A percentile compares a stretch with the other conserved stretches of the same genome.
Conservation (phyloP, 1,139 yeast species). For the Geotrichum aggregatum region DNA sequence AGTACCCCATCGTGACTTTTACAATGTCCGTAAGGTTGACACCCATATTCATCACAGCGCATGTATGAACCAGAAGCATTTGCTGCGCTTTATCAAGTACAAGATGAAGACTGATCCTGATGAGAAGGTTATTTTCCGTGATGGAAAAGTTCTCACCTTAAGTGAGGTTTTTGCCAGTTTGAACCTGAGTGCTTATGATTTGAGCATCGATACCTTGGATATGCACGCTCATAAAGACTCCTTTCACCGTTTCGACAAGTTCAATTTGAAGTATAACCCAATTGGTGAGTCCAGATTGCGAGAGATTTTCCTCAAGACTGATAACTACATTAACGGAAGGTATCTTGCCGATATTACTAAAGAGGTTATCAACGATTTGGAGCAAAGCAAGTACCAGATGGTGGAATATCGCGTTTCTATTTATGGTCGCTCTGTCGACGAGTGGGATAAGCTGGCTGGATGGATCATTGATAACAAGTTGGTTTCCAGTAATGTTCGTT, state of each 20-base stretch:
- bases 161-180: slow-evolving; percentile 85
- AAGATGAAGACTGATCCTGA: slow-evolving; percentile 76
- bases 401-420: slow-evolving; percentile 91
- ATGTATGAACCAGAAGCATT: slow-evolving; percentile 96
- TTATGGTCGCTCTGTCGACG: slow-evolving; percentile 82
- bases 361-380: slow-evolving; percentile 89
- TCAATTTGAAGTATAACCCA: slow-evolving; percentile 94
- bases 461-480: slow-evolving; percentile 95
- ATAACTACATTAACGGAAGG: slow-evolving; percentile 81
- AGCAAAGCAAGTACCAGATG: slow-evolving; percentile 93
- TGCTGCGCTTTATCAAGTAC: slow-evolving; percentile 88
- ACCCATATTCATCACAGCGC: slow-evolving; percentile 99
- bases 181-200: slow-evolving; percentile 86
- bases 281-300: slow-evolving; percentile 95
- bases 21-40: slow-evolving; percentile 96
- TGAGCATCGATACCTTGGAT: slow-evolving; percentile 92
- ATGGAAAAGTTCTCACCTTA: slow-evolving; percentile 82
- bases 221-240: slow-evolving; percentile 99
- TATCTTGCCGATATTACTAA: slow-evolving; percentile 90
- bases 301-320: slow-evolving; percentile 92
- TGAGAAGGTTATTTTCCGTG: slow-evolving; percentile 90
- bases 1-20: slow-evolving; percentile 94
- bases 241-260: slow-evolving; percentile 95
- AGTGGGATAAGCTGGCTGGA: slow-evolving; percentile 92
- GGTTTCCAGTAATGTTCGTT: slow-evolving; percentile 88